Evolutionary conservation across 805 yeast species (phyloP), one percentile per base, ranked within the genome.

Genomic region (Starmerella kuoi): DNA sequence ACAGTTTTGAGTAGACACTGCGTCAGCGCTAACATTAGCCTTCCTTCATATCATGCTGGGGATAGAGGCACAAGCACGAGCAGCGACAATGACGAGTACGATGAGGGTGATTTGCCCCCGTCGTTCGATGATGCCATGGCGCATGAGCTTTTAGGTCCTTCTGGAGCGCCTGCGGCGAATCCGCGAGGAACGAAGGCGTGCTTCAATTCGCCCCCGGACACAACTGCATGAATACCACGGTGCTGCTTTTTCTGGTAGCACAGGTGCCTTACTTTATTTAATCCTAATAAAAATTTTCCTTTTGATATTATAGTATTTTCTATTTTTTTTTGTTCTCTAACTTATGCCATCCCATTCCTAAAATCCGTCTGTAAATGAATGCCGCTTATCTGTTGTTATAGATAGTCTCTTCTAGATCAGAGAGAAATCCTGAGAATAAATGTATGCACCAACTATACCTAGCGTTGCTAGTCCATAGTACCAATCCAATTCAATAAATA

Each of bases 401-500:
- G n/a, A n/a, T n/a, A n/a, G n/a, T n/a, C n/a, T n/a, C n/a, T 25
- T 14, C 14, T 14, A 41, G 25, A 23, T 28, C 20, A 49, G 31
- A 8, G 34, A 26, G 43, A 46, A 55, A 1, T 45, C 56, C 19
- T 40, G 39, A 25, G 26, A 8, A 35, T 40, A 47, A 8, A 49
- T 57, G 50, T 54, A 60, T 15, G 44, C 45, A 7, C 49, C 57
- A 9, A 58, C 49, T 1, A 51, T 49, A 7, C 51, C 51, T 21
- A 61, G 39, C 12, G 55, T 44, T 5, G 51, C 39, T 3, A 55
- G 52, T 1, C 61, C 56, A 53, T 50, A 56, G 19, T 58, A 52
- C 59, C 64, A 60, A 38, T 62, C 64, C 52, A 65, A 46, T 44
- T 65, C 69, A 17, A 64, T 46, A 37, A 64, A 58, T 20, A 61